Evolutionary conservation across 306 rosid species (phyloP), one percentile per base, ranked within the genome.

Genomic region (Acacia crassicarpa): DNA sequence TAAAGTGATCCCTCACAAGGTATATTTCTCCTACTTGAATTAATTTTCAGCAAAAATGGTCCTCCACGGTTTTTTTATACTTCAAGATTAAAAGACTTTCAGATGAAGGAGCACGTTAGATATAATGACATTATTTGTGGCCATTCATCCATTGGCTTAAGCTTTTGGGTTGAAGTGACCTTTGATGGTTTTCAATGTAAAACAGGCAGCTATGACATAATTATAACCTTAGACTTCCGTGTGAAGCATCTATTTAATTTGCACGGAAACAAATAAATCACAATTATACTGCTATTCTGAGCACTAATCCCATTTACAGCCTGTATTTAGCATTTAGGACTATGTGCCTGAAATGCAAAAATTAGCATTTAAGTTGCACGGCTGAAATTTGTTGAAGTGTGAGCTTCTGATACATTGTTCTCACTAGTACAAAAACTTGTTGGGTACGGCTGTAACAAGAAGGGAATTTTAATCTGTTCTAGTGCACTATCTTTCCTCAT

Each of bases 181-280:
- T 12, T 41, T 69, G 19, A 68, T 22, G 13, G 17, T 41, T 41
- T n/a, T 38, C 63, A 48, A 63, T 38, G n/a, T 63, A 46, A 65
- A 53, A 65, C 58, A 20, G 54, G 74, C 32, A 27, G 48, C 45
- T 54, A 44, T 65, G 62, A 69, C 81, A 22, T 46, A 56, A 53
- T 35, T 61, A 51, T 69, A 75, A 63, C 70, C 69, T 30, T 38
- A 43, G 77, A 77, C 48, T 76, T 22, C 62, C 56, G 40, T 25
- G 32, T 11, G 46, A 77, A 14, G 74, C 43, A 45, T 43, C 69
- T 51, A 58, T 73, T 46, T 38, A 59, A 72, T 80, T 78, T 58
- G 27, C 56, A 67, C 13, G 45, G 23, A 68, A 68, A 68, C 73
- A 40, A 68, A 67, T 67, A 20, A 67, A 40, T 68, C 73, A 68